Conservation (phyloP, 2,329 filamentous ascomycete species). For the Dichotomopilus funicola region DNA sequence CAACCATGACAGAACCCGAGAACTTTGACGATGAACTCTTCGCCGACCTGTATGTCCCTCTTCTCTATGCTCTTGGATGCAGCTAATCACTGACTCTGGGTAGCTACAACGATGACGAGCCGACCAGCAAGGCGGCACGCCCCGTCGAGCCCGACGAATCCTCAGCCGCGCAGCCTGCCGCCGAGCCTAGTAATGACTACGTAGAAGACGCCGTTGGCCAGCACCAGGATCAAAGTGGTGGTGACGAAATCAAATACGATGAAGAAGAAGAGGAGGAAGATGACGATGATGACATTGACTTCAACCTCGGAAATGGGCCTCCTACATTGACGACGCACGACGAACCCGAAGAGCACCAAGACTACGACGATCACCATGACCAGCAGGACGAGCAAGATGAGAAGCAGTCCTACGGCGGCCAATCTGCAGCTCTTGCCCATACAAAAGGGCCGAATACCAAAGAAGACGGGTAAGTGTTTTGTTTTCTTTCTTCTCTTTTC, state of each 20-base stretch:
- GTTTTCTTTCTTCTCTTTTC: conserved; percentile 8
- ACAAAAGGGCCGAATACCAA: conserved; percentile 63
- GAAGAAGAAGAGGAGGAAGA: conserved; percentile 40
- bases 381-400: conserved; percentile 10
- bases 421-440: conserved; percentile 27
- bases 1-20: conserved; percentile 65
- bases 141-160: conserved; percentile 26
- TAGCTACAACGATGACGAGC: conserved; percentile 61
- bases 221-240: conserved; percentile 28
- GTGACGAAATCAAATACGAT: conserved; percentile 23
- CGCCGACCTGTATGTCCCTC: conserved; percentile 68
- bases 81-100: conserved; percentile 8
- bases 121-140: conserved; percentile 29
- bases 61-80: neutral
- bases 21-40: conserved; percentile 86
- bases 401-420: conserved; percentile 25
- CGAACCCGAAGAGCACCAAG: conserved; percentile 2
- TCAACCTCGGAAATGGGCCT: conserved; percentile 41
- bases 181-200: conserved; percentile 26
- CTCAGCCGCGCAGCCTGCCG: conserved; percentile 20
- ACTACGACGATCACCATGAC: conserved; percentile 17
- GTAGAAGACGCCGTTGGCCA: conserved; percentile 24
- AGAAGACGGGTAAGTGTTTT: conserved; percentile 78
- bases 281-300: conserved; percentile 50
- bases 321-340: conserved; percentile 26